Percentiles rank a stretch among this genome's conserved stretches.
phyloP scores from a whole-genome alignment of 305 asterid genomes.

The Plantago coronopus region DNA sequence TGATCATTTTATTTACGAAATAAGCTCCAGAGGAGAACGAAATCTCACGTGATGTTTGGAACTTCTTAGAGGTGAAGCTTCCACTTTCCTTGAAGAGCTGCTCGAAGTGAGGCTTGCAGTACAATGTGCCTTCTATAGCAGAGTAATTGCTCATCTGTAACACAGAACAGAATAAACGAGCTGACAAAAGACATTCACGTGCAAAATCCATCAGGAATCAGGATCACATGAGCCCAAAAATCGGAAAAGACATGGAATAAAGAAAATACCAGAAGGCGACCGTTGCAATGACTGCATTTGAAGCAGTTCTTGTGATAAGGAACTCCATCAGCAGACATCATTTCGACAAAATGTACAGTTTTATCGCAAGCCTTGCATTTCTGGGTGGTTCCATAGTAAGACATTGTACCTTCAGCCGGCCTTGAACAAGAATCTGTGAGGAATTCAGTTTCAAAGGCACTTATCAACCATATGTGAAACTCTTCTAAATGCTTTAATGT shows the following conservation, averaged over 20 bases:
- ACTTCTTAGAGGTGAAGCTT: constrained; percentile 31
- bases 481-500: neutral
- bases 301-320: constrained; percentile 47
- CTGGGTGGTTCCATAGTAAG: constrained; percentile 36
- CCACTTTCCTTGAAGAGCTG: constrained; percentile 50
- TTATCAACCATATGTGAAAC: constrained; percentile 7
- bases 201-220: no score
- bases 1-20: neutral
- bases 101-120: constrained; percentile 59
- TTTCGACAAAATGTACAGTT: constrained; percentile 43
- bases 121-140: constrained; percentile 40
- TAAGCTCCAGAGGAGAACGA: neutral
- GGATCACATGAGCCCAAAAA: neutral
- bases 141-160: constrained; percentile 52
- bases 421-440: neutral
- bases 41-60: constrained; percentile 30
- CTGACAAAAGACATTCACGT: neutral
- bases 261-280: constrained; percentile 35
- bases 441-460: constrained; percentile 5
- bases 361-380: constrained; percentile 50
- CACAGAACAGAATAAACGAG: neutral
- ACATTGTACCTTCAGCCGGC: constrained; percentile 26
- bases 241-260: neutral
- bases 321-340: constrained; percentile 49
- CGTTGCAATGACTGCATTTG: constrained; percentile 44